Conservation (phyloP, 2,329 filamentous ascomycete genomes). For the Pseudonectria buxi region DNA sequence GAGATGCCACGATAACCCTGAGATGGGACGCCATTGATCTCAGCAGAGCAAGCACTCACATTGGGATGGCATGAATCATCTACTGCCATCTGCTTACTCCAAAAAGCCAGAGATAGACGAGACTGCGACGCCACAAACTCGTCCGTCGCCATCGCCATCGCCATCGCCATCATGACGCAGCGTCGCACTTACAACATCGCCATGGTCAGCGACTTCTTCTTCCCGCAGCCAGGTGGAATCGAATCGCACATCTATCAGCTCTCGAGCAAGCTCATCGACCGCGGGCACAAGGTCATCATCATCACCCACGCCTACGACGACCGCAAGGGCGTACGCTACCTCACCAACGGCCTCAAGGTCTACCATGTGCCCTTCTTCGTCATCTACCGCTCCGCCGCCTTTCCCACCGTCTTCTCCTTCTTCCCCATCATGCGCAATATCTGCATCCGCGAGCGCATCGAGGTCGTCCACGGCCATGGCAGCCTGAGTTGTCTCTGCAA, state of each 20-base stretch:
- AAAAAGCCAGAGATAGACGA: too few relatives aligned
- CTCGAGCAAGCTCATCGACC: conserved; percentile 91
- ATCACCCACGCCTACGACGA: conserved; percentile 94
- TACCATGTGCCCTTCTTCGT: conserved; percentile 96
- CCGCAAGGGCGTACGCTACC: conserved; percentile 84
- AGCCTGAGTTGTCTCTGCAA: conserved; percentile 90
- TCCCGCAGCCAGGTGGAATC: conserved; percentile 90
- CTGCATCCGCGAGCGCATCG: conserved; percentile 84
- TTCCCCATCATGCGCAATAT: conserved; percentile 98
- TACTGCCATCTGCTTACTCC: too few relatives aligned
- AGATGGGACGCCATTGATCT: too few relatives aligned
- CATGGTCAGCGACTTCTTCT: conserved; percentile 99
- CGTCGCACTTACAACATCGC: conserved; percentile 61
- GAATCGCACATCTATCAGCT: conserved; percentile 99
- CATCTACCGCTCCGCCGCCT: conserved; percentile 87
- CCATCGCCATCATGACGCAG: conserved; percentile 34
- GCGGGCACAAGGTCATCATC: conserved; percentile 95
- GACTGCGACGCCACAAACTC: conserved; percentile 11
- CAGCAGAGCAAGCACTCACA: too few relatives aligned
- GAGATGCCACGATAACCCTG: too few relatives aligned
- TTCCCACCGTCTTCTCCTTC: conserved; percentile 97
- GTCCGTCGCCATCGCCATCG: conserved; percentile 5
- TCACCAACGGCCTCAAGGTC: conserved; percentile 96
- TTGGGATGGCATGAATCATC: too few relatives aligned
- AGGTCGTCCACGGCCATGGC: conserved; percentile 97